Evolutionary conservation across 1,284 basidiomycete species (phyloP), one percentile per base, ranked within the genome.

Genomic region (Ceratobasidium sp.): DNA sequence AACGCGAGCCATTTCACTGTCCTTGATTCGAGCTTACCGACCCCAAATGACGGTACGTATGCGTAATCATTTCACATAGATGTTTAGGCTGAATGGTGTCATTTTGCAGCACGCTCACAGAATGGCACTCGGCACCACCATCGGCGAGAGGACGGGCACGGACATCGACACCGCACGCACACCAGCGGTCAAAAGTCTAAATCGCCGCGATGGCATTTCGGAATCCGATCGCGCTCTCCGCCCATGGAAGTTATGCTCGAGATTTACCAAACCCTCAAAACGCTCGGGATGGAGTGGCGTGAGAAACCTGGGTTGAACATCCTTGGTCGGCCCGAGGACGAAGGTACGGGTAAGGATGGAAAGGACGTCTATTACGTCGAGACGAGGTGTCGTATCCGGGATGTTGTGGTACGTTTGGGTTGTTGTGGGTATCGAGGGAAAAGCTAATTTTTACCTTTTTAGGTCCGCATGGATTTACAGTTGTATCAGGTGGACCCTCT

Each of bases 161-260:
- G 76, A 74, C 61, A 56, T 66, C 65, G 13, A 67, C 78, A 71
- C 76, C 78, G 33, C 56, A 42, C 68, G 63, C 31, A 61, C 78
- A 7, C 77, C 76, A 61, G 79, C 35, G 69, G 73, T 28, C 75
- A 81, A 78, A 80, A 74, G 39, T 84, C 81, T 37, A 82, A 83
- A 53, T 84, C 85, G 78, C 93, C 92, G 15, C 93, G 92, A 82
- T 99, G 98, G 98, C 98, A 99, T 84, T 99, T 99, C 82, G 97
- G 98, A 5, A 99, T 99, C 58, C 90, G 97, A 47, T 96, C 94
- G 80, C 89, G 96, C 76, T 96, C 93, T 77, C 96, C 96, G 58
- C 97, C 97, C 26, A 98, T 99, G 95, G 97, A 99, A 84, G 97
- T 99, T 58, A 98, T 99, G 97, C 86, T 98, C 31, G 97, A 99